These are phyloP conservation scores for Polyrhizophydium stewartii DNA, from an alignment of 371 early-diverging fungal genomes.

Conservation along the genomic window DNA sequence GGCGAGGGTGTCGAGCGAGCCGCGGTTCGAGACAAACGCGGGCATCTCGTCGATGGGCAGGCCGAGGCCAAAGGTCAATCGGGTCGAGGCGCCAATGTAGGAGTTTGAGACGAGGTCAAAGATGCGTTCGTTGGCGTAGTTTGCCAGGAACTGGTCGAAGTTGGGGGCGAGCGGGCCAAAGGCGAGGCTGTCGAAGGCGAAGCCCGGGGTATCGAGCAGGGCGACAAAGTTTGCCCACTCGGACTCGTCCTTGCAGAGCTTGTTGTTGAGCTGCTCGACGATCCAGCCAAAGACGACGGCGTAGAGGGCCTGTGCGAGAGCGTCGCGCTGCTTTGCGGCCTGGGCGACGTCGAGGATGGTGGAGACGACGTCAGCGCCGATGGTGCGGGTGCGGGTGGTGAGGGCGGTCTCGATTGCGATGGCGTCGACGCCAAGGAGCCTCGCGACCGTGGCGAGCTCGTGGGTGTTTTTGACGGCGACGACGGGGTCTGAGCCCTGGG, in stretches of 20 bases:
- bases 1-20: too few species aligned
- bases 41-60: too few species aligned
- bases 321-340: conserved; percentile 75
- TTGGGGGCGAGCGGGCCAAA: too few species aligned
- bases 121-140: conserved; percentile 77
- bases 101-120: too few species aligned
- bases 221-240: conserved; percentile 33
- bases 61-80: too few species aligned
- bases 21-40: too few species aligned
- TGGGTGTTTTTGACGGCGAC: conserved; percentile 33
- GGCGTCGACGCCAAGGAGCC: conserved; percentile 80
- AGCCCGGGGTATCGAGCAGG: conserved; percentile 39
- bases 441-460: conserved; percentile 59
- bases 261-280: conserved; percentile 79
- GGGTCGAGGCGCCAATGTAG: too few species aligned
- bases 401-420: conserved; percentile 73
- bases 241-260: conserved; percentile 56
- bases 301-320: conserved; percentile 73
- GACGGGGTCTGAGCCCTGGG: conserved; percentile 40
- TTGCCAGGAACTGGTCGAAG: conserved; percentile 74
- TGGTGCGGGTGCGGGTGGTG: conserved; percentile 59
- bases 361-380: conserved; percentile 72
- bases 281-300: conserved; percentile 71
- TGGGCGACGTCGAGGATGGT: conserved; percentile 75
- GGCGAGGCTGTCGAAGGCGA: neutral